Conservation (phyloP, 2,329 filamentous ascomycete genomes). For the Fusarium algeriense region DNA sequence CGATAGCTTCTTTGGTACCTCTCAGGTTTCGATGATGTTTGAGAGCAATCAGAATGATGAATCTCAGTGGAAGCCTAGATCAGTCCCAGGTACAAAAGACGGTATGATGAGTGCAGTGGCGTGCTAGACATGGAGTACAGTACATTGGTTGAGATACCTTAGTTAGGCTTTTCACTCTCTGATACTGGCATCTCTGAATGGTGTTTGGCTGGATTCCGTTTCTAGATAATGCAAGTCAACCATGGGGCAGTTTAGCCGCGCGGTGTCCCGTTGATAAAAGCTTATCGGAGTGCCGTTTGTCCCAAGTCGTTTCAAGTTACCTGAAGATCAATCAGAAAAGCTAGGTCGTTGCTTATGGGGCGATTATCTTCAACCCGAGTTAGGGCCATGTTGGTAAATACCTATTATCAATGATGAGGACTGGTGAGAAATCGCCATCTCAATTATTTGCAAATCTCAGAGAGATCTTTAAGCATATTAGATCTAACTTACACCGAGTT, state of each 20-base stretch:
- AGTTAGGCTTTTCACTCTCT: conserved; percentile 22
- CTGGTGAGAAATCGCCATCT: background rate
- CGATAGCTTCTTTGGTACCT: conserved; percentile 32
- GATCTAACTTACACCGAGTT: conserved; percentile 17
- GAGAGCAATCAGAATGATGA: conserved; percentile 10
- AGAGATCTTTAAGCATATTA: conserved; percentile 1
- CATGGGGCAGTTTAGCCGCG: conserved; percentile 20
- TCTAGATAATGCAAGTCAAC: conserved; percentile 37
- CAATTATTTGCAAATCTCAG: background rate
- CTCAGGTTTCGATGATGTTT: background rate
- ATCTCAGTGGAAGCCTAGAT: conserved; percentile 2
- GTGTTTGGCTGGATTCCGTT: conserved; percentile 29
- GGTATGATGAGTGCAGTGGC: conserved; percentile 35
- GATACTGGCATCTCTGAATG: conserved; percentile 14
- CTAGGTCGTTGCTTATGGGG: background rate
- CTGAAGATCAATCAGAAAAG: background rate
- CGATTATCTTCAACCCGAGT: background rate
- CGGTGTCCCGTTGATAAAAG: conserved; percentile 17
- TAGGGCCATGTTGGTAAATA: background rate
- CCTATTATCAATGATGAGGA: background rate
- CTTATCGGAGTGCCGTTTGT: conserved; percentile 21
- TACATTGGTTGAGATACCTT: background rate
- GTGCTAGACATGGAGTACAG: conserved; percentile 19
- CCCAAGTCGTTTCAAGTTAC: background rate
- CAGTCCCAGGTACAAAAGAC: conserved; percentile 8